phyloP scores from a whole-genome alignment of 805 yeast species.

The Metschnikowia bowlesiae region DNA sequence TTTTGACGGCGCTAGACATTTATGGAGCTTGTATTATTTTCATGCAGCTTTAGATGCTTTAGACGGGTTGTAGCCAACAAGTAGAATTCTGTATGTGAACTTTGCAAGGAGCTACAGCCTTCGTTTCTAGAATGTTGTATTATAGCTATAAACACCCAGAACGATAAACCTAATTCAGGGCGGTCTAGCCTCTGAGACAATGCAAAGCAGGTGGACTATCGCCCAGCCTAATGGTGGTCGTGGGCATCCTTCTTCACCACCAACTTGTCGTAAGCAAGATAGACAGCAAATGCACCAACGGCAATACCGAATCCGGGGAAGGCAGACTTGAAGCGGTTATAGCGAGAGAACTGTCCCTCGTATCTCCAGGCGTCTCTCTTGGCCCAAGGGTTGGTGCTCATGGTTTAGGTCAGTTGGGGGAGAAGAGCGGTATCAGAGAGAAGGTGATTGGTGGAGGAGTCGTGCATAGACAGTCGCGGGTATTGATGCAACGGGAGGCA shows the following conservation, averaged over 20 bases:
- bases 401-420: slow-evolving; percentile 4
- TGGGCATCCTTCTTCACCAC: slow-evolving; percentile 33
- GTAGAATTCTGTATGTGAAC: too few relatives aligned
- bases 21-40: too few relatives aligned
- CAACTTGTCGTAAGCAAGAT: slow-evolving; percentile 58
- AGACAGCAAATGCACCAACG: slow-evolving; percentile 65
- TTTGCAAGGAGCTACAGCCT: neutral
- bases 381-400: slow-evolving; percentile 28
- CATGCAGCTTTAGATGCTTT: too few relatives aligned
- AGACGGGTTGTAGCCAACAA: too few relatives aligned
- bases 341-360: slow-evolving; percentile 73
- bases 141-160: neutral
- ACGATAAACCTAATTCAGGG: neutral
- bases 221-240: slow-evolving; percentile 17
- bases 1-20: too few relatives aligned
- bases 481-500: neutral
- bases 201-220: neutral
- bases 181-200: neutral
- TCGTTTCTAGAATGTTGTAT: neutral
- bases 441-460: slow-evolving; percentile 17
- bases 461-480: slow-evolving; percentile 9
- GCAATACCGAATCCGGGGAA: slow-evolving; percentile 83
- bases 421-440: slow-evolving; percentile 6
- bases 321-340: slow-evolving; percentile 61
- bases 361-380: slow-evolving; percentile 88